Evolutionary conservation across 768 basidiomycete species (phyloP), one percentile per base, ranked within the genome.

Genomic region (Exsudoporus frostii): DNA sequence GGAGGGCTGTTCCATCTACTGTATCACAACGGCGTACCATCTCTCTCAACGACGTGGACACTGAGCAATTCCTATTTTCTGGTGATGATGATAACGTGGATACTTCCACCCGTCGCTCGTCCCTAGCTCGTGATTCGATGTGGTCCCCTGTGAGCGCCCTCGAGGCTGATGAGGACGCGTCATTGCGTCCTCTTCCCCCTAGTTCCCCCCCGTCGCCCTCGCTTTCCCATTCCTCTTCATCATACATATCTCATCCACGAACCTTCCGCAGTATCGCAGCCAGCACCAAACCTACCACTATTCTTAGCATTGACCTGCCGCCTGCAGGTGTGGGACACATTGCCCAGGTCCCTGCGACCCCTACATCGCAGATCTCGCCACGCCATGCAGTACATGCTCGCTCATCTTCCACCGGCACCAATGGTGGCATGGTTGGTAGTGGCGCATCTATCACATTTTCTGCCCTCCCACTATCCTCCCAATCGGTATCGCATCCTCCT

Each of bases 141-240:
- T 91, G 88, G 86, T 91, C 90, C 8, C 90, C 88, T 39, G 75
- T 82, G 15, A 88, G 86, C 58, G 77, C 79, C 39, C 69, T 84
- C 29, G 92, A 92, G 70, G 94, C 93, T 15, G 95, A 98, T 65
- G 96, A 97, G 50, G 93, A 97, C 65, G 96, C 96, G 10, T 96
- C 92, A 34, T 70, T 97, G 15, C 83, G 93, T 29, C 93, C 94
- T 4, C 71, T 98, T 33, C 90, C 93, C 22, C 96, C 96, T 5
- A 92, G 88, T 59, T 78, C 84, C 5, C 90, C 92, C 11, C 90
- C 88, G 11, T 94, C 92, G 0, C 92, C 92, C 5, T 87, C 90
- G 0, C 90, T 87, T 4, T 92, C 90, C 3, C 83, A 80, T 50
- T 92, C 86, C 3, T 92, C 90, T 2, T 90, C 89, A 0, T 90